Evolutionary conservation across 202 grass and related monocot genomes (phyloP).

Genomic region (Digitaria exilis): DNA sequence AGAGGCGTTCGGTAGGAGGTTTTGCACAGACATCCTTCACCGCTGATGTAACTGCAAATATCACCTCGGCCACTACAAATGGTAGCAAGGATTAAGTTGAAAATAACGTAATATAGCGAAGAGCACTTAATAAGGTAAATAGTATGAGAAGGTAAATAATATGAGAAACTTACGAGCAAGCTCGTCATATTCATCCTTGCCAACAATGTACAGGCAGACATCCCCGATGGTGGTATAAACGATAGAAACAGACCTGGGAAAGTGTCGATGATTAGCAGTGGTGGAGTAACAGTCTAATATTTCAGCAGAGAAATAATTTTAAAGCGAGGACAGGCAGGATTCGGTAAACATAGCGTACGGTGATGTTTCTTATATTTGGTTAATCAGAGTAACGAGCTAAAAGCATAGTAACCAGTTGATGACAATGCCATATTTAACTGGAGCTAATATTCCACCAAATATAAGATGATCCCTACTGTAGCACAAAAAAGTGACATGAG

Average conservation of each 20-base stretch:
- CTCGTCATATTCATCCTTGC: slow-evolving; percentile 99
- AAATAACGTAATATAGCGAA: neutral
- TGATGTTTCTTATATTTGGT: neutral
- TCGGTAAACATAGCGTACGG: neutral
- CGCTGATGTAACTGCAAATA: slow-evolving; percentile 84
- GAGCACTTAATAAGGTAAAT: neutral
- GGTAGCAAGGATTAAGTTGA: neutral
- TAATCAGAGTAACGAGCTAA: neutral
- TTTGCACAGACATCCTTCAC: slow-evolving; percentile 93
- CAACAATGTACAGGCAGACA: slow-evolving; percentile 89
- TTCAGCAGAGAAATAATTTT: neutral
- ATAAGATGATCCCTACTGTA: neutral
- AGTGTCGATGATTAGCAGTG: neutral
- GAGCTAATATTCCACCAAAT: neutral
- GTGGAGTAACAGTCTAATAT: neutral
- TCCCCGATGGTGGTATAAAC: slow-evolving; percentile 94
- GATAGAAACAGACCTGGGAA: slow-evolving; percentile 85
- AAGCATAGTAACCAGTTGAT: neutral
- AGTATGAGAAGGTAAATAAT: no score
- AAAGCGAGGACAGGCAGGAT: neutral
- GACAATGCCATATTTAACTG: no score
- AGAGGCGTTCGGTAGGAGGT: slow-evolving; percentile 81
- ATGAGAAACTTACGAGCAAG: slow-evolving; percentile 78
- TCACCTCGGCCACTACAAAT: slow-evolving; percentile 76
- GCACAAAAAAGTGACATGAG: neutral